Evolutionary conservation across 208 protist species (phyloP).

Genomic region (Plasmodiophora brassicae): DNA sequence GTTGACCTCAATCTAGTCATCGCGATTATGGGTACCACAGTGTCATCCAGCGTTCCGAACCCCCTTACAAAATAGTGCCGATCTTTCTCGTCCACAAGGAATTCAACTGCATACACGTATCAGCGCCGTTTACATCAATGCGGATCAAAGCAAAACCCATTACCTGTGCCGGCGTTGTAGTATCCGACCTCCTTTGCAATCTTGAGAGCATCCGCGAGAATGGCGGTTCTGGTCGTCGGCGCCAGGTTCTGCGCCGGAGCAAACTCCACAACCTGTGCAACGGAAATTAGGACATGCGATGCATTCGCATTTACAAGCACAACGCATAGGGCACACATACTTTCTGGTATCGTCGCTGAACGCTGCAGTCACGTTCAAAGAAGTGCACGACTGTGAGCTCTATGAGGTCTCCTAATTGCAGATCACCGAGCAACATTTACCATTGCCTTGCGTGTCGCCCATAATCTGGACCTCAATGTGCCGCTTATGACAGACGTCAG

Average conservation of each 20-base stretch:
- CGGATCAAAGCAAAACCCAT: neutral
- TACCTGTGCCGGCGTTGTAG: slow-evolving; percentile 63
- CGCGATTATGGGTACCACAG: neutral
- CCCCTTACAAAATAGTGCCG: slow-evolving; percentile 25
- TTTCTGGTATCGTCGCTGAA: slow-evolving; percentile 53
- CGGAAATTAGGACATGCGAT: neutral
- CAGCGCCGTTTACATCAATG: neutral
- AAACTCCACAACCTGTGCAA: slow-evolving; percentile 53
- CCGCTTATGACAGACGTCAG: neutral
- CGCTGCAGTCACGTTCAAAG: slow-evolving; percentile 61
- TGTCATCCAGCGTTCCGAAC: neutral
- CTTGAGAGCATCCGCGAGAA: slow-evolving; percentile 52
- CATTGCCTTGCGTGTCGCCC: slow-evolving; percentile 22
- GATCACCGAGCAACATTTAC: neutral
- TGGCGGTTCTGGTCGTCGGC: neutral
- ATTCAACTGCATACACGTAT: slow-evolving; percentile 58
- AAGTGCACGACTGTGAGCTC: slow-evolving; percentile 59
- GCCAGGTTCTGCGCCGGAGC: slow-evolving; percentile 54
- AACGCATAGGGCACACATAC: no score
- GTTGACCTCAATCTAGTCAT: slow-evolving; percentile 70
- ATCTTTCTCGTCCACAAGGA: slow-evolving; percentile 53
- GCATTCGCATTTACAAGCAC: neutral
- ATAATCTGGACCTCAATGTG: slow-evolving; percentile 46
- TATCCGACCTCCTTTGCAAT: slow-evolving; percentile 53
- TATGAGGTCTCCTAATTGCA: slow-evolving; percentile 29